Evolutionary conservation across 805 yeast genomes (phyloP).

Genomic region (Brettanomyces naardenensis): DNA sequence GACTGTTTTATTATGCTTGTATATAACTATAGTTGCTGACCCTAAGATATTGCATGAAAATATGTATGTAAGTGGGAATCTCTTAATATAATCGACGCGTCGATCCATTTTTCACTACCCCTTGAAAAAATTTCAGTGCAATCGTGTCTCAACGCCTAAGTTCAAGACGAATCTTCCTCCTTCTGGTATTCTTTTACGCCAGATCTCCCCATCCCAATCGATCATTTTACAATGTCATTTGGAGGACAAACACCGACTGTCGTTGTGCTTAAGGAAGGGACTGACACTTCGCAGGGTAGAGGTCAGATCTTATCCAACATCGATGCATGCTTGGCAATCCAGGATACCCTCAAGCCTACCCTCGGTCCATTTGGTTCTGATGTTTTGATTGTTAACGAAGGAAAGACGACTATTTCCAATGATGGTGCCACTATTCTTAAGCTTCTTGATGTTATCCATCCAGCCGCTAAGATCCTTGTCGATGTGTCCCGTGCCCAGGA

Average conservation of each 20-base stretch:
- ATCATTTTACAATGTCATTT: slow-evolving; percentile 48
- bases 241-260: slow-evolving; percentile 96
- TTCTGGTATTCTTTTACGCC: no score
- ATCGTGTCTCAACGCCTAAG: no score
- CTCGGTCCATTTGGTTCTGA: slow-evolving; percentile 97
- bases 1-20: no score
- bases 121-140: not conserved
- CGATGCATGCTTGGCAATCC: slow-evolving; percentile 95
- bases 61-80: not conserved
- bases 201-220: not conserved
- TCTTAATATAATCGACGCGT: not conserved
- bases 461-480: slow-evolving; percentile 94
- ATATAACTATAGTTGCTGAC: no score
- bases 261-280: slow-evolving; percentile 95
- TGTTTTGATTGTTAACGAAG: slow-evolving; percentile 78
- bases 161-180: no score
- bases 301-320: slow-evolving; percentile 94
- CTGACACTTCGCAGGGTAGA: slow-evolving; percentile 93
- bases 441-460: slow-evolving; percentile 91
- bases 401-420: slow-evolving; percentile 90
- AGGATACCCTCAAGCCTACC: slow-evolving; percentile 90
- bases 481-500: slow-evolving; percentile 95
- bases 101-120: not conserved
- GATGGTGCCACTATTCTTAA: slow-evolving; percentile 97
- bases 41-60: no score